A percentile compares a stretch with the other conserved stretches of the same genome.
phyloP scores from a whole-genome alignment of 495 filamentous ascomycete species.

The Aspergillus ellipticus region DNA sequence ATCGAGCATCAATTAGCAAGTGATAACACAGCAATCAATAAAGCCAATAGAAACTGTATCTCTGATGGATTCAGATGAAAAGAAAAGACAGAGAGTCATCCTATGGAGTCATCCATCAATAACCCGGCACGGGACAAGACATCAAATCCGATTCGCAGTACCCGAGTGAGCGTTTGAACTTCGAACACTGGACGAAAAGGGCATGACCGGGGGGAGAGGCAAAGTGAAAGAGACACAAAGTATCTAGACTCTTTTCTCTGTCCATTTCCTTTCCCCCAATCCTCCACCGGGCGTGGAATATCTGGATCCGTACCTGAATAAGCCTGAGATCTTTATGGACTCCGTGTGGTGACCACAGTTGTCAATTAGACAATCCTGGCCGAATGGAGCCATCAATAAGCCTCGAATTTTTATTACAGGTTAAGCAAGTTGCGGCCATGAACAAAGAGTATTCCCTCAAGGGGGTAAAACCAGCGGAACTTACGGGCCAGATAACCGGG shows the following conservation, averaged over 20 bases:
- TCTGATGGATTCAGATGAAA: background rate
- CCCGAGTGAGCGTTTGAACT: no score
- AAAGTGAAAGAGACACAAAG: background rate
- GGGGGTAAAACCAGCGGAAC: background rate
- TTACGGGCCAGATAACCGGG: no score
- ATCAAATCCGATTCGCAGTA: no score
- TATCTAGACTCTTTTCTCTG: background rate
- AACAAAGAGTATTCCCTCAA: background rate
- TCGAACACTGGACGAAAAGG: no score
- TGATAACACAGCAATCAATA: background rate
- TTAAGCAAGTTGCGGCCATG: background rate
- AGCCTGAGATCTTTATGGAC: background rate
- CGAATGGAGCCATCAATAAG: background rate
- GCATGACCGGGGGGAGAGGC: no score
- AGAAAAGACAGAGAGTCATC: background rate
- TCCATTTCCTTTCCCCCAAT: background rate
- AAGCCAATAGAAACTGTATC: background rate
- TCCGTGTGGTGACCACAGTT: background rate
- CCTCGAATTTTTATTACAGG: background rate
- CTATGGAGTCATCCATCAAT: background rate
- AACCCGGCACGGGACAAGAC: background rate
- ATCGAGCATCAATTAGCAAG: background rate
- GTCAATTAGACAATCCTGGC: background rate
- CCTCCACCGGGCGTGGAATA: background rate
- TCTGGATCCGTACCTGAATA: conserved; percentile 3